Evolutionary conservation across 2,329 filamentous ascomycete genomes (phyloP).

Genomic region (Alternaria metachromatica): DNA sequence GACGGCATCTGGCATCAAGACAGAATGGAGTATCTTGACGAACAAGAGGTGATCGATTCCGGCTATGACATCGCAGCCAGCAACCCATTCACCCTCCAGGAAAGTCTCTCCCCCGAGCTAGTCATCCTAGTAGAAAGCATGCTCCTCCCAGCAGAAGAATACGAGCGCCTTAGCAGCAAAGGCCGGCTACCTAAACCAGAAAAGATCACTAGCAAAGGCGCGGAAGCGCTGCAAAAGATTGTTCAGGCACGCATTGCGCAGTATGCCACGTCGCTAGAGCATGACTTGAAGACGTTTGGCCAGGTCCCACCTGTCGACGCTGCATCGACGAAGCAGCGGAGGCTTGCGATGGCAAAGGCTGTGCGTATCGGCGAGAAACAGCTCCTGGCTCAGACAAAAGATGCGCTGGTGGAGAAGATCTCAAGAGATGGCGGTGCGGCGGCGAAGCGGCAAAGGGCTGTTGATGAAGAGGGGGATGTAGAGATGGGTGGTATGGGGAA

Average conservation of each 20-base stretch:
- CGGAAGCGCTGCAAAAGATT: constrained; percentile 49
- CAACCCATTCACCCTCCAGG: constrained; percentile 41
- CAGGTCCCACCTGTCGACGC: constrained; percentile 37
- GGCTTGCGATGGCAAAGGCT: constrained; percentile 65
- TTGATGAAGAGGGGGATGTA: constrained; percentile 37
- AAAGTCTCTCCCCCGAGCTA: constrained; percentile 52
- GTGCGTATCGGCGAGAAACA: constrained; percentile 77
- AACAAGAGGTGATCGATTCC: constrained; percentile 71
- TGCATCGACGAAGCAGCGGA: constrained; percentile 27
- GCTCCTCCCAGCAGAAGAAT: constrained; percentile 50
- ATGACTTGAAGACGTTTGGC: constrained; percentile 58
- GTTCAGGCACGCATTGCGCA: constrained; percentile 52
- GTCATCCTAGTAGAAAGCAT: constrained; percentile 55
- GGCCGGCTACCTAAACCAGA: constrained; percentile 53
- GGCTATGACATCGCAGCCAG: constrained; percentile 65
- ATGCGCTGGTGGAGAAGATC: constrained; percentile 30
- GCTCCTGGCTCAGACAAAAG: constrained; percentile 64
- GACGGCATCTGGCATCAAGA: constrained; percentile 21
- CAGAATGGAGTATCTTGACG: constrained; percentile 63
- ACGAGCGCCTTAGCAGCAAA: constrained; percentile 50
- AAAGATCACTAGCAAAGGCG: constrained; percentile 50
- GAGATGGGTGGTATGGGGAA: constrained; percentile 36
- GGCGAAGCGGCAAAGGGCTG: constrained; percentile 33
- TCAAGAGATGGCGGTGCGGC: constrained; percentile 37
- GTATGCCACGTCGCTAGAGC: constrained; percentile 62